These are phyloP conservation scores for Fusarium papillatum DNA, from an alignment of 2,329 filamentous ascomycete species.

Conservation along the genomic window DNA sequence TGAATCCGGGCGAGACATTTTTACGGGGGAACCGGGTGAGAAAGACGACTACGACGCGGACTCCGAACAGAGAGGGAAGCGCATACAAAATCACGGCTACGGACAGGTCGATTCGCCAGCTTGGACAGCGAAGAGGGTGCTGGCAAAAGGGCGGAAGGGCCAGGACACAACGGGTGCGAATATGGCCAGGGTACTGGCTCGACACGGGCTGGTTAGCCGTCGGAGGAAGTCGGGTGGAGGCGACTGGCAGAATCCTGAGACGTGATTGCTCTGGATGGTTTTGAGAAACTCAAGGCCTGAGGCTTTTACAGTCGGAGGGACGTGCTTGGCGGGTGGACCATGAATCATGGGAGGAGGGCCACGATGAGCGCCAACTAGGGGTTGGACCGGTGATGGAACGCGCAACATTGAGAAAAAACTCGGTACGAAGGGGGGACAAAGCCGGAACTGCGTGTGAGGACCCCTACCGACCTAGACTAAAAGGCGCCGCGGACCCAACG, in stretches of 20 bases:
- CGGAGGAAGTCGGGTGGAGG: slow-evolving; percentile 53
- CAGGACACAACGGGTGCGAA: slow-evolving; percentile 43
- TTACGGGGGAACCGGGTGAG: slow-evolving; percentile 40
- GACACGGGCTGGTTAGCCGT: slow-evolving; percentile 47
- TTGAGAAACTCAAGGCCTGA: slow-evolving; percentile 48
- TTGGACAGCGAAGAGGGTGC: slow-evolving; percentile 19
- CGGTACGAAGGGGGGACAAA: slow-evolving; percentile 43
- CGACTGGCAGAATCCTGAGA: slow-evolving; percentile 43
- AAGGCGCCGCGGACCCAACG: slow-evolving; percentile 31
- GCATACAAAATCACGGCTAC: slow-evolving; percentile 6
- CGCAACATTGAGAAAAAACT: slow-evolving; percentile 44
- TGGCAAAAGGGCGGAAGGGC: slow-evolving; percentile 23
- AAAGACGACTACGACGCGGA: slow-evolving; percentile 25
- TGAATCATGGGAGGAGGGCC: slow-evolving; percentile 48
- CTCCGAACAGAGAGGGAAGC: slow-evolving; percentile 8
- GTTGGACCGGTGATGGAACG: slow-evolving; percentile 44
- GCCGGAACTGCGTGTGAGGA: slow-evolving; percentile 39
- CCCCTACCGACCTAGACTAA: slow-evolving; percentile 37
- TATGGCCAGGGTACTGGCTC: slow-evolving; percentile 38
- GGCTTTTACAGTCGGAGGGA: slow-evolving; percentile 48
- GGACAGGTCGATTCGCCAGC: not conserved
- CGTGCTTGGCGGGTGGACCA: slow-evolving; percentile 50
- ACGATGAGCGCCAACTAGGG: slow-evolving; percentile 39
- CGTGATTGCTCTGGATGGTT: slow-evolving; percentile 45
- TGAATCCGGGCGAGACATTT: slow-evolving; percentile 49